Evolutionary conservation across 2,329 filamentous ascomycete genomes (phyloP), one percentile per base, ranked within the genome.

Genomic region (Cordyceps fumosorosea): DNA sequence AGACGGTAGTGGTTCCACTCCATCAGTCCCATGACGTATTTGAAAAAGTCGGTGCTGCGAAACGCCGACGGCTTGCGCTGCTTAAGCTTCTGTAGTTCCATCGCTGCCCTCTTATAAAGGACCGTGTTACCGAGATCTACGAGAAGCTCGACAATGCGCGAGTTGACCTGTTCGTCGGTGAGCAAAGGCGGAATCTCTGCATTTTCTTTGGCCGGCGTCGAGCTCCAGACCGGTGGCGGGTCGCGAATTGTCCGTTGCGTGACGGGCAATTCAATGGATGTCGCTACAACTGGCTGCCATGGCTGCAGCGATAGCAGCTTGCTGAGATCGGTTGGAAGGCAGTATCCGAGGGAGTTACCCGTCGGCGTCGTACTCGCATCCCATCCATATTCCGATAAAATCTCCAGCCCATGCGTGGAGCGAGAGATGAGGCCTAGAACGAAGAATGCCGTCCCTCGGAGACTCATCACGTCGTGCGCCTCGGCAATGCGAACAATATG

Each of bases 391-490:
- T 96, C 91, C 0, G 89, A 88, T 16, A 99, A 77, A 63, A 98
- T 96, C 73, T 96, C 91, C 29, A 98, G 84, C 0, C 95, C 95
- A 70, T 97, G 93, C 10, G 92, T 82, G 57, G 93, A 98, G 60
- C 95, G 84, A 1, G 93, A 97, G 61, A 99, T 93, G 62, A 99
- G 78, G 0, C 95, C 95, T 0, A 99, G 78, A 0, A 97, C 95
- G 69, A 97, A 99, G 75, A 98, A 98, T 1, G 95, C 95, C 0
- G 96, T 99, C 44, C 96, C 95, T 51, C 96, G 85, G 69, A 99
- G 81, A 63, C 91, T 96, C 86, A 99, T 89, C 56, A 99, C 90
- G 67, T 93, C 87, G 48, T 95, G 93, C 32, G 81, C 80, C 73
- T 96, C 91, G 1, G 95, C 95, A 71, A 99, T 97, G 65, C 86